phyloP scores from a whole-genome alignment of 2,329 filamentous ascomycete genomes.

The Thelonectria blattea region DNA sequence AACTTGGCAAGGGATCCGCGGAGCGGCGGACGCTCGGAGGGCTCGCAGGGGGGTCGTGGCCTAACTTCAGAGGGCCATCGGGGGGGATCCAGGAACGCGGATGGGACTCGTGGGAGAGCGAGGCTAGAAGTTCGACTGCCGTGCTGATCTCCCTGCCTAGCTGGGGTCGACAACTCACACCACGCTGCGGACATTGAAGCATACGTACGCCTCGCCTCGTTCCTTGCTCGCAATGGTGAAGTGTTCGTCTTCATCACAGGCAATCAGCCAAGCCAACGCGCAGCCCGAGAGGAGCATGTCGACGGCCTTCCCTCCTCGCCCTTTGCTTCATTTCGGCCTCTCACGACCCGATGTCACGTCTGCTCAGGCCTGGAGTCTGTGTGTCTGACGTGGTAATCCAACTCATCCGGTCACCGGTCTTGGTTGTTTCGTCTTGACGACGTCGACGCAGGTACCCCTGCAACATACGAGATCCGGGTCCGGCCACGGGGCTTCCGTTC shows the following conservation, averaged over 20 bases:
- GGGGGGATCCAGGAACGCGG: constrained; percentile 4
- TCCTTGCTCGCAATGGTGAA: neutral
- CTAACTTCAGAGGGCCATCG: constrained; percentile 15
- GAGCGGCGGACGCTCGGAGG: neutral
- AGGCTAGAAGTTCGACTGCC: constrained; percentile 4
- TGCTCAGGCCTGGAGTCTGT: constrained; percentile 16
- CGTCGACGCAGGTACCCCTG: constrained; percentile 9
- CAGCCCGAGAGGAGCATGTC: neutral
- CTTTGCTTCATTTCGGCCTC: neutral
- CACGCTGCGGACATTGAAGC: neutral
- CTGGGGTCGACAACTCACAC: neutral
- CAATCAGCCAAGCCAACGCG: neutral
- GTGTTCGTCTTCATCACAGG: neutral
- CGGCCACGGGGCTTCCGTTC: constrained; percentile 13
- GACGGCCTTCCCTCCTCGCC: neutral
- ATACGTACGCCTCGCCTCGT: neutral
- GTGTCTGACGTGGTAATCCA: constrained; percentile 27
- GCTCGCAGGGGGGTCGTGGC: constrained; percentile 11
- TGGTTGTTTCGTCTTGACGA: constrained; percentile 24
- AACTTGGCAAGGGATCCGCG: constrained; percentile 12
- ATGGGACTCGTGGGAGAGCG: constrained; percentile 2
- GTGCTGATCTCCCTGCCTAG: constrained; percentile 4
- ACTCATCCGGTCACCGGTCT: constrained; percentile 9
- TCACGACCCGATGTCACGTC: constrained; percentile 8
- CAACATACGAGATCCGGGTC: constrained; percentile 15